A percentile compares a stretch with the other conserved stretches of the same genome.
Evolutionary conservation across 2,329 filamentous ascomycete genomes (phyloP).

Genomic region (Fusarium nodosum): DNA sequence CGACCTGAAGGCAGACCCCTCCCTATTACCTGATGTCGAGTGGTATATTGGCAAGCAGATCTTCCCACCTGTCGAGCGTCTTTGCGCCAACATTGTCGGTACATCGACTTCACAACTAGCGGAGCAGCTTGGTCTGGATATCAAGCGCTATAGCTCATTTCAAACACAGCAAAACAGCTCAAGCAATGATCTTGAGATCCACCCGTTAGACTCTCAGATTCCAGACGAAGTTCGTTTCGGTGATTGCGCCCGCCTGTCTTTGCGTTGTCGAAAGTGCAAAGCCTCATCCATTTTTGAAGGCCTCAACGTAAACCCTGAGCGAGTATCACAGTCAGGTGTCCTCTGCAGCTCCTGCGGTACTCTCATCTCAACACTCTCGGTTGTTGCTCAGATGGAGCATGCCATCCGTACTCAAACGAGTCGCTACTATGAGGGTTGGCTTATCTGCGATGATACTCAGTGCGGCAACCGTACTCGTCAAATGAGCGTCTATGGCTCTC

Average conservation of each 20-base stretch:
- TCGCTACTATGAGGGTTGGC: slow-evolving; percentile 92
- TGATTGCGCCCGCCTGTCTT: slow-evolving; percentile 79
- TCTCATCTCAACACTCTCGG: slow-evolving; percentile 75
- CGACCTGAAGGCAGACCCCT: slow-evolving; percentile 82
- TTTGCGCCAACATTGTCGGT: slow-evolving; percentile 94
- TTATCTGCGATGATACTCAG: slow-evolving; percentile 88
- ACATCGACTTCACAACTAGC: slow-evolving; percentile 92
- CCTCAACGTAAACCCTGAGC: slow-evolving; percentile 68
- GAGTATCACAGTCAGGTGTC: slow-evolving; percentile 80
- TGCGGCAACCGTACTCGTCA: slow-evolving; percentile 91
- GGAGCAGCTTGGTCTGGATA: slow-evolving; percentile 93
- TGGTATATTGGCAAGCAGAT: slow-evolving; percentile 99
- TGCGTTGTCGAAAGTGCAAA: slow-evolving; percentile 88
- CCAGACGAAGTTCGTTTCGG: slow-evolving; percentile 91
- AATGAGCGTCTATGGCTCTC: slow-evolving; percentile 91
- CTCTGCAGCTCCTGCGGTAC: slow-evolving; percentile 78
- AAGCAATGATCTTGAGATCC: slow-evolving; percentile 77
- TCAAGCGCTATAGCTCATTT: slow-evolving; percentile 79
- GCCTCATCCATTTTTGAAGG: slow-evolving; percentile 81
- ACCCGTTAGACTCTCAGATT: slow-evolving; percentile 93
- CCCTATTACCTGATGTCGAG: slow-evolving; percentile 89
- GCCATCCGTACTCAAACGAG: slow-evolving; percentile 83
- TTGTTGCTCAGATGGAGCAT: slow-evolving; percentile 89
- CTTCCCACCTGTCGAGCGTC: slow-evolving; percentile 95
- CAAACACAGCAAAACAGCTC: slow-evolving; percentile 63